A percentile compares a stretch with the other conserved stretches of the same genome.
phyloP scores from a whole-genome alignment of 2,329 filamentous ascomycete genomes.

The Fusarium vanettenii region DNA sequence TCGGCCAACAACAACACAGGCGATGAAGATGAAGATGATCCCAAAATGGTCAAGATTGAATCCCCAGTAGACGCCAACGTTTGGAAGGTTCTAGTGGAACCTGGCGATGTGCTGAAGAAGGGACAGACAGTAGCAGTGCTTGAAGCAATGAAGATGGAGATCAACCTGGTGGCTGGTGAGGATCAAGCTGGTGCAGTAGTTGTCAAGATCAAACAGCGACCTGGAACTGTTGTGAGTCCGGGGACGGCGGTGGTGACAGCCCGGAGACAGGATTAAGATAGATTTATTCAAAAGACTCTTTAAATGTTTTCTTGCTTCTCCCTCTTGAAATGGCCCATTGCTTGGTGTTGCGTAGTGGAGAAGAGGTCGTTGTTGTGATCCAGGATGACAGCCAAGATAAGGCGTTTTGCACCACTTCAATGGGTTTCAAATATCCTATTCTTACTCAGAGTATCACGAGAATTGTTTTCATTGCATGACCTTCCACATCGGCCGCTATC shows the following conservation, averaged over 20 bases:
- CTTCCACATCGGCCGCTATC: no score
- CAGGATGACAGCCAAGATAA: no score
- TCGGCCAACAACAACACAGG: background rate
- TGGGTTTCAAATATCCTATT: fast-evolving
- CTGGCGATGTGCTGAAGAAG: slow-evolving; percentile 49
- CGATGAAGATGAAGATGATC: background rate
- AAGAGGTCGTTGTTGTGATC: no score
- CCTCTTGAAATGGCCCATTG: fast-evolving
- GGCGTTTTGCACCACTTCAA: background rate
- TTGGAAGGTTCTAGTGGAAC: slow-evolving; percentile 62
- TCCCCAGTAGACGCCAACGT: background rate
- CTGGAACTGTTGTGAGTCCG: background rate
- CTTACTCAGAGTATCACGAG: fast-evolving
- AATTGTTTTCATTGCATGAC: background rate
- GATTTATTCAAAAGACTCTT: no score
- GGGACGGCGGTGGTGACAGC: background rate
- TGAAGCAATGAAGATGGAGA: slow-evolving; percentile 70
- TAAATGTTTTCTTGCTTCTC: background rate
- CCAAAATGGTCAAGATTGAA: background rate
- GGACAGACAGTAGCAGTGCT: slow-evolving; percentile 54
- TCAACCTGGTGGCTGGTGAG: slow-evolving; percentile 41
- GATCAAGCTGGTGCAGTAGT: slow-evolving; percentile 1
- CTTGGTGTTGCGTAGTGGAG: no score
- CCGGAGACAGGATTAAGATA: background rate
- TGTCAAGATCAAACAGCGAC: background rate